Percentiles rank a stretch among this genome's conserved stretches.
phyloP scores from a whole-genome alignment of 2,329 filamentous ascomycete genomes.

The Epichloe amarillans region DNA sequence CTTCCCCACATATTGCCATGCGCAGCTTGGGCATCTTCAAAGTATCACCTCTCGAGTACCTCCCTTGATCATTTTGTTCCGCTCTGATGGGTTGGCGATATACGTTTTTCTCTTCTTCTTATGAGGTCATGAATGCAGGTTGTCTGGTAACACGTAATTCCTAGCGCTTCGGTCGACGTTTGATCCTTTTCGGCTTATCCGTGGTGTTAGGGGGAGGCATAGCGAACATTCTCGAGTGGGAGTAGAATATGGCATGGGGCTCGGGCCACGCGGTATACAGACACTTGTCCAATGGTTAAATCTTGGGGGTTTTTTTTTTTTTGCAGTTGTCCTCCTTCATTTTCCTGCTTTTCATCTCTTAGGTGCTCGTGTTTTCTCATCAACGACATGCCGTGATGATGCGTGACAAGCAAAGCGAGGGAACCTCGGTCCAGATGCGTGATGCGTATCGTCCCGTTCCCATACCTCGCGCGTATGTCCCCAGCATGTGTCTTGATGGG shows the following conservation, averaged over 20 bases:
- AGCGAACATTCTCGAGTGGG: slow-evolving; percentile 4
- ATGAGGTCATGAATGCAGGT: slow-evolving; percentile 19
- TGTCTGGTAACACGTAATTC: slow-evolving; percentile 1
- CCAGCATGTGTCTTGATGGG: not conserved
- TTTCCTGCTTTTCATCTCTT: not conserved
- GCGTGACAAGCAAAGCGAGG: not conserved
- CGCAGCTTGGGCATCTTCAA: not conserved
- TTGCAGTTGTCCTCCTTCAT: not conserved
- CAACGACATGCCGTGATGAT: too few relatives aligned
- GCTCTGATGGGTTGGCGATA: slow-evolving; percentile 14
- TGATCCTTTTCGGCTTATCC: not conserved
- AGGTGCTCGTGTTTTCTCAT: too few relatives aligned
- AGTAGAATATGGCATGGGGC: slow-evolving; percentile 1
- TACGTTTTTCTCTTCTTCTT: slow-evolving; percentile 16
- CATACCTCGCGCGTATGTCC: not conserved
- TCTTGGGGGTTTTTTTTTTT: not conserved
- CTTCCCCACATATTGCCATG: not conserved
- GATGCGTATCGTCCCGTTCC: not conserved
- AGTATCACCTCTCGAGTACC: not conserved
- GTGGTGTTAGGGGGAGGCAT: slow-evolving; percentile 3
- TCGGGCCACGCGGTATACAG: slow-evolving; percentile 5
- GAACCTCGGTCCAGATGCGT: not conserved
- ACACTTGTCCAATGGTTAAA: not conserved
- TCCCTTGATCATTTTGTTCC: not conserved
- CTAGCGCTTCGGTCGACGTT: slow-evolving; percentile 1